phyloP scores from a whole-genome alignment of 2,329 filamentous ascomycete species.

The Immersiporthe knoxdaviesiana region DNA sequence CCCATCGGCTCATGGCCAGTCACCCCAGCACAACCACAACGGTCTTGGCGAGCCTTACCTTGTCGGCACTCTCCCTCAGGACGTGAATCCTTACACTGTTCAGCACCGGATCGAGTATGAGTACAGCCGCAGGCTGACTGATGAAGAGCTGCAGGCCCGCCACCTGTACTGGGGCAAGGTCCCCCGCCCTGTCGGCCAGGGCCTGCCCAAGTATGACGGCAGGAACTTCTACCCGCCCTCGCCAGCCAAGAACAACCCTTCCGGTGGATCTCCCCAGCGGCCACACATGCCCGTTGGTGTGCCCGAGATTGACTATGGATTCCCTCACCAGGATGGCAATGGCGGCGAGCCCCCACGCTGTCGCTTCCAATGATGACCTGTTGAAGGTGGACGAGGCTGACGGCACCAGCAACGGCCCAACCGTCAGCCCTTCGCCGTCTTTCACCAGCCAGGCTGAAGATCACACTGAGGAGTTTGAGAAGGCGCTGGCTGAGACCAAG shows the following conservation, averaged over 20 bases:
- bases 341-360: slow-evolving; percentile 22
- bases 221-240: slow-evolving; percentile 66
- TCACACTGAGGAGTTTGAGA: slow-evolving; percentile 29
- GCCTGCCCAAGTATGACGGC: slow-evolving; percentile 66
- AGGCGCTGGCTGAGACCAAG: slow-evolving; percentile 24
- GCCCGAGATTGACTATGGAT: slow-evolving; percentile 29
- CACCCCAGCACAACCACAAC: background rate
- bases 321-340: slow-evolving; percentile 12
- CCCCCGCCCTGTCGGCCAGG: slow-evolving; percentile 52
- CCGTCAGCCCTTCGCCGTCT: slow-evolving; percentile 29
- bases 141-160: slow-evolving; percentile 62
- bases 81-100: slow-evolving; percentile 45
- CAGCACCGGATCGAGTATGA: slow-evolving; percentile 52
- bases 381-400: background rate
- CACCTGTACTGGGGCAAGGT: slow-evolving; percentile 64
- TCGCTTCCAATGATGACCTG: slow-evolving; percentile 4
- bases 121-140: slow-evolving; percentile 60
- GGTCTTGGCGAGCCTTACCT: slow-evolving; percentile 53
- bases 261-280: slow-evolving; percentile 20
- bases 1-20: slow-evolving; percentile 2
- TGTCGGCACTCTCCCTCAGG: slow-evolving; percentile 54
- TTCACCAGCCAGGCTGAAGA: slow-evolving; percentile 34
- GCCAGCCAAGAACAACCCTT: slow-evolving; percentile 45
- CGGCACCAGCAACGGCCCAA: slow-evolving; percentile 16
- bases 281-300: slow-evolving; percentile 21